Conservation (phyloP, 257 asterid genomes). For the Capsicum chinense region DNA sequence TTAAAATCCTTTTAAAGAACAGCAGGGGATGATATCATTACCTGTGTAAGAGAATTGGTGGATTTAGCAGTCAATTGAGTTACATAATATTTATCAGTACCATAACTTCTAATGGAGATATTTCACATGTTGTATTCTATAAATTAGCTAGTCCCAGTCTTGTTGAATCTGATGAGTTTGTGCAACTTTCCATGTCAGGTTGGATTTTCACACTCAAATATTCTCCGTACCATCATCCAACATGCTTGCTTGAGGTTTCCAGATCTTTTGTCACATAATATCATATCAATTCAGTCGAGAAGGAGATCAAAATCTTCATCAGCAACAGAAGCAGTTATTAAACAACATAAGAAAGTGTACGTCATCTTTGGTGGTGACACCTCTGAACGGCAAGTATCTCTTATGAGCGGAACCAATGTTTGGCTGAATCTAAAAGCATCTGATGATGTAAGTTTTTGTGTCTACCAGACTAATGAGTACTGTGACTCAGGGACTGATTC, state of each 20-base stretch:
- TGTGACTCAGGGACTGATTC: background rate
- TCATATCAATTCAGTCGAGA: conserved; percentile 51
- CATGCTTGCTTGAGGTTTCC: conserved; percentile 90
- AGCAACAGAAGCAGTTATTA: conserved; percentile 37
- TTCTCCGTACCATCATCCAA: conserved; percentile 74
- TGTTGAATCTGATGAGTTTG: conserved; percentile 7
- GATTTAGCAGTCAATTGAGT: background rate
- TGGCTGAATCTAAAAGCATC: conserved; percentile 85
- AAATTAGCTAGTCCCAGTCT: conserved; percentile 10
- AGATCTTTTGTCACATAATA: conserved; percentile 46
- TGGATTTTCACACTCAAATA: conserved; percentile 89
- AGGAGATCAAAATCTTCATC: conserved; percentile 45
- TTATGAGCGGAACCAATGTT: conserved; percentile 96
- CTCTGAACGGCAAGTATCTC: conserved; percentile 92
- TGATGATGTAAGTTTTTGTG: conserved; percentile 66
- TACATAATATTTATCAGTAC: too few species aligned
- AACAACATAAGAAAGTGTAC: conserved; percentile 58
- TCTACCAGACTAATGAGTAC: conserved; percentile 14
- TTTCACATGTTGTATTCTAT: conserved; percentile 3
- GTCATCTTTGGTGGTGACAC: conserved; percentile 88
- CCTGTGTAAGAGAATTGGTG: background rate
- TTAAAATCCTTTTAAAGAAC: background rate
- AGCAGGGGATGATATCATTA: background rate
- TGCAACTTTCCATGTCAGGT: conserved; percentile 48
- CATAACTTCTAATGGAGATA: background rate